Conservation (phyloP, 345 rosid genomes). For the Syzygium aromaticum region DNA sequence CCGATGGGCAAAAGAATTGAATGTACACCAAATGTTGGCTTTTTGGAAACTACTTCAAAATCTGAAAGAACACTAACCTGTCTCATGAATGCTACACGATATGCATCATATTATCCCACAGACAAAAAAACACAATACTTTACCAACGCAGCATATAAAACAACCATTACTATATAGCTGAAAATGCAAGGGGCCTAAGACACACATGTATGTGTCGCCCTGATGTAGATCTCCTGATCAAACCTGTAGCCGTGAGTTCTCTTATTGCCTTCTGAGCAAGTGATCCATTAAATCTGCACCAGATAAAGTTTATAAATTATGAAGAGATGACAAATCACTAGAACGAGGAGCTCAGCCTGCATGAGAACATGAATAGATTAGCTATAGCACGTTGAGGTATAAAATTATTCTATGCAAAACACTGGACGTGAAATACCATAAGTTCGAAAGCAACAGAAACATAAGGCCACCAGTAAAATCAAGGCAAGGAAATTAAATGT, state of each 20-base stretch:
- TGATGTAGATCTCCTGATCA: conserved; percentile 70
- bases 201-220: conserved; percentile 55
- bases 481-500: not conserved
- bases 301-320: not conserved
- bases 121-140: not conserved
- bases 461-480: not conserved
- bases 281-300: conserved; percentile 56
- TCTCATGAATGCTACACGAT: not conserved
- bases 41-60: not conserved
- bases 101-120: too few species aligned
- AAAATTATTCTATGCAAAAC: not conserved
- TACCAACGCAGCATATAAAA: not conserved
- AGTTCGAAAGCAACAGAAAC: not conserved
- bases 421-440: not conserved
- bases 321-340: not conserved
- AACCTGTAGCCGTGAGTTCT: conserved; percentile 72
- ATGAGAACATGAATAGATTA: too few species aligned
- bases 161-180: not conserved
- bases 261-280: conserved; percentile 64
- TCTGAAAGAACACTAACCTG: not conserved
- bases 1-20: too few species aligned
- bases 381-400: too few species aligned
- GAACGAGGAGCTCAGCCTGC: not conserved
- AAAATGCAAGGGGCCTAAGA: not conserved
- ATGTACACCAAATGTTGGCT: too few species aligned